Evolutionary conservation across 441 rosid genomes (phyloP).

Genomic region (Flueggea neowawraea): DNA sequence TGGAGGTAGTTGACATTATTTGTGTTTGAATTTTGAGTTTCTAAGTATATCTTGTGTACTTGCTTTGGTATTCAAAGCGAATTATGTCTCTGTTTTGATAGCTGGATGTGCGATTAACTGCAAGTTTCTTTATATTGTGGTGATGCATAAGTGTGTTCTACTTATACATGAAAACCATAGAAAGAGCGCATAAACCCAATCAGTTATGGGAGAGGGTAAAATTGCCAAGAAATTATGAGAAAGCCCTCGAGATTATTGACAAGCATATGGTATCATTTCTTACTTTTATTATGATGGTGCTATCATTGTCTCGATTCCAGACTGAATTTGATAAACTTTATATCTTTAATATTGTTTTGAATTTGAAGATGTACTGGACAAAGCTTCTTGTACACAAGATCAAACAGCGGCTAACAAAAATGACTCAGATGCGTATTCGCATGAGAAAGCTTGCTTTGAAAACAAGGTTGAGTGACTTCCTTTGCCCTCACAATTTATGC

Average conservation of each 20-base stretch:
- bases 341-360: not conserved
- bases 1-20: no score
- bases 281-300: not conserved
- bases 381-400: constrained; percentile 78
- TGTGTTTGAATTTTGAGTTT: no score
- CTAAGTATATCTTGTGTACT: no score
- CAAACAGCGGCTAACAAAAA: constrained; percentile 83
- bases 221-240: constrained; percentile 74
- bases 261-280: constrained; percentile 64
- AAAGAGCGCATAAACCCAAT: constrained; percentile 89
- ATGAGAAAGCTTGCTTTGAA: constrained; percentile 85
- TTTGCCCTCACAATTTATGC: constrained; percentile 1
- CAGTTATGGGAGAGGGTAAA: constrained; percentile 90
- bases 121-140: no score
- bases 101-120: no score
- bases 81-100: no score
- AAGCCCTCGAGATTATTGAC: constrained; percentile 83
- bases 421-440: constrained; percentile 95
- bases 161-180: constrained; percentile 85
- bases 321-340: not conserved
- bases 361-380: constrained; percentile 72
- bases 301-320: constrained; percentile 2
- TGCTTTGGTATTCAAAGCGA: no score
- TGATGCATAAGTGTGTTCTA: constrained; percentile 59
- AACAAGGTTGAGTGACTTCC: constrained; percentile 50